These are phyloP conservation scores for Fusarium fracticaudum DNA, from an alignment of 2,329 filamentous ascomycete genomes.

Conservation along the genomic window DNA sequence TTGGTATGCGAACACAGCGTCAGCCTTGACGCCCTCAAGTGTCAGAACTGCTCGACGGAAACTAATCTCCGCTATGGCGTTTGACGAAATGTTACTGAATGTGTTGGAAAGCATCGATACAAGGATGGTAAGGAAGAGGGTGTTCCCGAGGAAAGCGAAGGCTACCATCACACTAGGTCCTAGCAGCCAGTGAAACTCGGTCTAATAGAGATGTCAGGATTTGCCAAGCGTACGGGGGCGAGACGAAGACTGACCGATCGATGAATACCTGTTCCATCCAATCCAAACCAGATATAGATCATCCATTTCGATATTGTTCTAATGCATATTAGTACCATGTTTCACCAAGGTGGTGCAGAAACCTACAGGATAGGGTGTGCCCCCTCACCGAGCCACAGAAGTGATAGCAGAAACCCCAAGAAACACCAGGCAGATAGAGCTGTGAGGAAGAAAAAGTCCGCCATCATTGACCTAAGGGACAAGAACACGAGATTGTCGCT, in stretches of 20 bases:
- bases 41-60: conserved; percentile 84
- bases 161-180: conserved; percentile 83
- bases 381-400: conserved; percentile 80
- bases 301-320: conserved; percentile 87
- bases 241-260: conserved; percentile 55
- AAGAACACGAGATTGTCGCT: conserved; percentile 88
- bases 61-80: conserved; percentile 84
- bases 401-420: conserved; percentile 79
- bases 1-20: conserved; percentile 83
- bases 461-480: conserved; percentile 84
- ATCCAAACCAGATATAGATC: conserved; percentile 92
- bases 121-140: conserved; percentile 86
- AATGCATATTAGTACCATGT: conserved; percentile 9
- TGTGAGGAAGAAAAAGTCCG: conserved; percentile 82
- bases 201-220: conserved; percentile 47
- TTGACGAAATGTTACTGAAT: conserved; percentile 79
- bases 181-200: conserved; percentile 80
- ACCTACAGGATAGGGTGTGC: conserved; percentile 65
- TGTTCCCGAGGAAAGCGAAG: conserved; percentile 88
- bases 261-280: conserved; percentile 76
- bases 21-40: conserved; percentile 85
- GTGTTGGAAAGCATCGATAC: conserved; percentile 89
- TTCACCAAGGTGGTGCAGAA: neutral
- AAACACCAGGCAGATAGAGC: conserved; percentile 84
- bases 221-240: neutral